Conservation (phyloP, 805 yeast genomes). For the Candida nemodendra region DNA sequence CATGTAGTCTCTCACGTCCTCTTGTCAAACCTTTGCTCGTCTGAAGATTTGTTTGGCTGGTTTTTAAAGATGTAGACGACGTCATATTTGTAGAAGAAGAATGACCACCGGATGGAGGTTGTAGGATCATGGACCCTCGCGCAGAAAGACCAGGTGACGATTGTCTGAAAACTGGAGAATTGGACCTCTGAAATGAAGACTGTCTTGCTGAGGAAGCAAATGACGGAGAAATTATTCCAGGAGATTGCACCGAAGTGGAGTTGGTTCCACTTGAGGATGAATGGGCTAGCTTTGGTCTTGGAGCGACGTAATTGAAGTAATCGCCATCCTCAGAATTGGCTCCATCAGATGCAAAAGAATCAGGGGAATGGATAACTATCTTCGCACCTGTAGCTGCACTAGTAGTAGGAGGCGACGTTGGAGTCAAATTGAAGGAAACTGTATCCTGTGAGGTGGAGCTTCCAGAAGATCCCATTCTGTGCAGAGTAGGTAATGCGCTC, state of each 20-base stretch:
- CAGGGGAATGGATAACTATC: constrained; percentile 18
- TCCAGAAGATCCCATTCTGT: constrained; percentile 15
- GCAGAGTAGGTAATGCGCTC: constrained; percentile 7
- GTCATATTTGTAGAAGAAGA: constrained; percentile 3
- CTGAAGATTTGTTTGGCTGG: constrained; percentile 5
- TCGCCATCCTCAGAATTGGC: constrained; percentile 17
- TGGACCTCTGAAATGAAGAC: constrained; percentile 12
- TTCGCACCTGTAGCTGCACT: constrained; percentile 9
- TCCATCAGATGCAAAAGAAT: constrained; percentile 7
- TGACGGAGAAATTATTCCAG: constrained; percentile 8
- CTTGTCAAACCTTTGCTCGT: constrained; percentile 19
- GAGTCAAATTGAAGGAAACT: constrained; percentile 12
- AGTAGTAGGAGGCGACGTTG: constrained; percentile 15
- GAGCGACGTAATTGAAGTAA: constrained; percentile 30
- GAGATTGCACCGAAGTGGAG: constrained; percentile 6
- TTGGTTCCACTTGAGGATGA: constrained; percentile 9
- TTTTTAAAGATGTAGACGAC: constrained; percentile 4
- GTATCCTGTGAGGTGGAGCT: constrained; percentile 14
- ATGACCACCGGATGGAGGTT: too few relatives aligned
- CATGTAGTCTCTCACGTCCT: constrained; percentile 22
- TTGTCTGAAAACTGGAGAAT: constrained; percentile 8
- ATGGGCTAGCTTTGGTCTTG: constrained; percentile 22
- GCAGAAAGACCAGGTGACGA: constrained; percentile 12
- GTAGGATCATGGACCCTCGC: constrained; percentile 1
- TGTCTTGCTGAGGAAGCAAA: constrained; percentile 14